These are phyloP conservation scores for Lobosporangium transversale DNA, from an alignment of 192 early-diverging fungal genomes.

Conservation along the genomic window DNA sequence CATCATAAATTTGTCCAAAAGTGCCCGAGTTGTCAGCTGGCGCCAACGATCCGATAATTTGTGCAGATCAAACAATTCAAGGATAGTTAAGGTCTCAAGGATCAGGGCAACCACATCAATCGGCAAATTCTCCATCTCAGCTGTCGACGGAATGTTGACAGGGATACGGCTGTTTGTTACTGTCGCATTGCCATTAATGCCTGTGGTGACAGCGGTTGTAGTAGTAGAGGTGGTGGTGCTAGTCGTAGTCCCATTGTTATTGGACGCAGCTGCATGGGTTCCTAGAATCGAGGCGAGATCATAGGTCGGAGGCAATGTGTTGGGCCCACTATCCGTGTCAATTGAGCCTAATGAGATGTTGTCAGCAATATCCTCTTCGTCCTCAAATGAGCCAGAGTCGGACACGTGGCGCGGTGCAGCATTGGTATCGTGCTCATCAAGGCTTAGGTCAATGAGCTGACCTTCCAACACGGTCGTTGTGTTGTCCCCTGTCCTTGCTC, in stretches of 20 bases:
- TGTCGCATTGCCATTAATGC: not conserved
- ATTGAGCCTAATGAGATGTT: conserved; percentile 46
- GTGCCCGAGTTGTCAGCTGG: conserved; percentile 30
- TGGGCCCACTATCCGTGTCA: conserved; percentile 28
- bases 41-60: conserved; percentile 49
- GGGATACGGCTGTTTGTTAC: conserved; percentile 19
- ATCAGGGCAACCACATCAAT: conserved; percentile 50
- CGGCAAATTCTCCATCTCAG: conserved; percentile 55
- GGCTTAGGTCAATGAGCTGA: conserved; percentile 29
- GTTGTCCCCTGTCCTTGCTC: not conserved
- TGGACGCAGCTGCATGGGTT: conserved; percentile 25
- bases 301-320: conserved; percentile 38
- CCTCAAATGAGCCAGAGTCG: conserved; percentile 12
- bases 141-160: conserved; percentile 29
- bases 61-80: conserved; percentile 48
- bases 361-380: conserved; percentile 31
- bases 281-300: conserved; percentile 40
- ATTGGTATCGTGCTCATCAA: not conserved
- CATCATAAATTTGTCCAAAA: conserved; percentile 45
- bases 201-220: not conserved
- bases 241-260: not conserved
- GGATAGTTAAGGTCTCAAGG: conserved; percentile 43
- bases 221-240: not conserved
- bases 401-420: conserved; percentile 1
- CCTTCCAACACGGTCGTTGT: conserved; percentile 10